Conservation (phyloP, 495 filamentous ascomycete species). For the Usnea hakonensis region DNA sequence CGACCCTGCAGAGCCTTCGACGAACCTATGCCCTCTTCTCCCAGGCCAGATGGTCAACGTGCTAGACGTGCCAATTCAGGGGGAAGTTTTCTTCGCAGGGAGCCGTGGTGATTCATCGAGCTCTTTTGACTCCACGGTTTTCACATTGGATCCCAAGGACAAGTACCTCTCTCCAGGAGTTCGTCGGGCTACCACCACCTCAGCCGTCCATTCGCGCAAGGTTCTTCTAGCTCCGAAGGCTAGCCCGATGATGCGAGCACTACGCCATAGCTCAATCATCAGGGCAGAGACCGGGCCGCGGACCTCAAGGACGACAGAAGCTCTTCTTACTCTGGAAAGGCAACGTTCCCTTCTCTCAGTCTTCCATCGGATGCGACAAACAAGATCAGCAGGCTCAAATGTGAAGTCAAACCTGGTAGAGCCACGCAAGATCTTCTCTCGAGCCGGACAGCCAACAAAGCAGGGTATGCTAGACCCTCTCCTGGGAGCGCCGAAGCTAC, state of each 20-base stretch:
- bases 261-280: background rate
- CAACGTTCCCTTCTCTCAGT: conserved; percentile 18
- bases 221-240: background rate
- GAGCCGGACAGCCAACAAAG: conserved; percentile 3
- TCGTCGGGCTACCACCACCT: conserved; percentile 38
- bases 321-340: background rate
- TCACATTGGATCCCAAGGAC: conserved; percentile 71
- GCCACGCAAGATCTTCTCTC: conserved; percentile 16
- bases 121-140: conserved; percentile 42
- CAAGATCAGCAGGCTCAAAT: conserved; percentile 21
- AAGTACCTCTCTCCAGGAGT: conserved; percentile 51
- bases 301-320: background rate
- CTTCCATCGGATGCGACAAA: conserved; percentile 19
- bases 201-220: conserved; percentile 29
- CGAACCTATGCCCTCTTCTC: conserved; percentile 73
- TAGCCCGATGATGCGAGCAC: background rate
- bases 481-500: conserved; percentile 14
- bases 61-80: conserved; percentile 67
- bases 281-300: background rate
- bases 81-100: conserved; percentile 37
- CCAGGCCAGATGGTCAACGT: conserved; percentile 82
- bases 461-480: background rate
- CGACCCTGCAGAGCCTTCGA: conserved; percentile 61
- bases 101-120: conserved; percentile 34
- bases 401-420: conserved; percentile 5